Evolutionary conservation across 371 early-diverging fungal species (phyloP), one percentile per base, ranked within the genome.

Genomic region (Basidiobolus meristosporus): DNA sequence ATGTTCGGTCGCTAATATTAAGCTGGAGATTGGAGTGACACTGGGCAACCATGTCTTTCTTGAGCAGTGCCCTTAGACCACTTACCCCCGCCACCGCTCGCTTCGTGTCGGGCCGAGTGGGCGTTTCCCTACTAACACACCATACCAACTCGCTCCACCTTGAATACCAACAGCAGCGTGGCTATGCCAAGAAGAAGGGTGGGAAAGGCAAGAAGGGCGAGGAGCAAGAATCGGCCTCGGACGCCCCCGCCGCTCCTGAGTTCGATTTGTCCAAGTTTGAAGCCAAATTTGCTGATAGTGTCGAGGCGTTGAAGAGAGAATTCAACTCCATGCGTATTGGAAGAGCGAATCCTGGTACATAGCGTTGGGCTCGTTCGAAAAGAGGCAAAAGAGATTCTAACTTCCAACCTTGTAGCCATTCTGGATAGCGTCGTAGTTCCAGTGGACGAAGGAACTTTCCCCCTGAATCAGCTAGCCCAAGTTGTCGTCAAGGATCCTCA

Each of bases 401-500:
- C 12, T 40, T 34, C 14, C 22, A 33, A 23, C 22, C 26, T 31
- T 40, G 36, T 50, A 77, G 80, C 78, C 3, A 49, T 87, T 15
- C 58, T 90, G 50, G 86, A 86, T 47, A 54, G 59, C 9, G 73
- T 90, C 6, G 54, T 52, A 32, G 80, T 90, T 28, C 57, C 61
- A 32, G 60, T 75, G 35, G 69, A 74, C 19, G 53, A 60, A 23
- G 55, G 57, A 11, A 62, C 62, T 17, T 68, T 68, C 21, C 54
- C 70, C 1, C 52, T 90, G 14, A 52, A 68, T 2, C 69, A 80
- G 36, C 47, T 90, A 9, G 85, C 88, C 1, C 82, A 82, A 52
- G 70, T 92, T 4, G 64, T 73, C 14, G 68, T 87, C 39, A 82
- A 88, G 55, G 90, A 92, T 44, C 78, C 85, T 15, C 82, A 85